Conservation (phyloP, 2,329 filamentous ascomycete species). For the Exophiala dermatitidis region DNA sequence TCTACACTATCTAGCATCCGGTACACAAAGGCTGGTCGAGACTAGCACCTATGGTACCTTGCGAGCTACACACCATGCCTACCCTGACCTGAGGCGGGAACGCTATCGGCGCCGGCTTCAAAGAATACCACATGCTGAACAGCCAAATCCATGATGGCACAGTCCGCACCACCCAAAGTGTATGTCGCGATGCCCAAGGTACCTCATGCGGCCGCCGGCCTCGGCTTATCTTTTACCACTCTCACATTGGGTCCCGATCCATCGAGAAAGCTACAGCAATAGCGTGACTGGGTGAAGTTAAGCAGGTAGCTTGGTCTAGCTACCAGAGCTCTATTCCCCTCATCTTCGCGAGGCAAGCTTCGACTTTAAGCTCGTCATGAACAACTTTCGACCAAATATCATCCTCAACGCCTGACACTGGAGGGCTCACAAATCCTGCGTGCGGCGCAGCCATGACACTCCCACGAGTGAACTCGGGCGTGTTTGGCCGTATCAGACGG, state of each 20-base stretch:
- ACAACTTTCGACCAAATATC: not conserved
- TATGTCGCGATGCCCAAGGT: not conserved
- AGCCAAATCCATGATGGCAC: too few relatives aligned
- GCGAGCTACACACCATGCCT: not conserved
- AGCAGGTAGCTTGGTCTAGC: not conserved
- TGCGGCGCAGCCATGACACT: not conserved
- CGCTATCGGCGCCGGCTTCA: not conserved
- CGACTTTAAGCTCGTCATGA: not conserved
- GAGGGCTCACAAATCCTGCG: not conserved
- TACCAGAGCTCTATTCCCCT: not conserved
- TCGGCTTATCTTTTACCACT: not conserved
- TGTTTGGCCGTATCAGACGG: not conserved
- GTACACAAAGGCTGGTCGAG: not conserved
- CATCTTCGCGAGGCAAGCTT: not conserved
- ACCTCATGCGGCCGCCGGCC: not conserved
- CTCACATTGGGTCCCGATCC: not conserved
- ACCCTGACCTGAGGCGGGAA: not conserved
- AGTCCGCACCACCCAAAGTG: not conserved
- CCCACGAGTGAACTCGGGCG: not conserved
- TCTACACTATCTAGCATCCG: not conserved
- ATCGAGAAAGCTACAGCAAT: not conserved
- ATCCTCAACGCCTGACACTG: not conserved
- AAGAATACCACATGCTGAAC: not conserved
- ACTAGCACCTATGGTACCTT: not conserved
- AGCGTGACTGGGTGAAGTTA: not conserved